phyloP scores from a whole-genome alignment of 139 green algal genomes.

The Chlamydomonas schloesseri region DNA sequence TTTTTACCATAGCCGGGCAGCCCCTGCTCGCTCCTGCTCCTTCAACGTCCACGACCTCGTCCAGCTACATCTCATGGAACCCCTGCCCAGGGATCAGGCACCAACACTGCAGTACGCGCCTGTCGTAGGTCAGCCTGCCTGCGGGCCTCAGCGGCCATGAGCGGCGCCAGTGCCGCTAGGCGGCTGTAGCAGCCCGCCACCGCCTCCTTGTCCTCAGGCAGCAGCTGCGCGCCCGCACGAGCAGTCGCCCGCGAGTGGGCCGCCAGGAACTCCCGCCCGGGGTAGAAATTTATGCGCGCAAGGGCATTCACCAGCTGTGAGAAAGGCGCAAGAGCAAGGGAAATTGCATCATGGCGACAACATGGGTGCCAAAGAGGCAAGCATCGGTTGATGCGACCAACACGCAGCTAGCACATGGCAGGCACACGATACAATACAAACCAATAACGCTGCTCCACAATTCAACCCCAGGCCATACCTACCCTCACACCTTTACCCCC shows the following conservation, averaged over 20 bases:
- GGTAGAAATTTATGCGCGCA: slow-evolving; percentile 15
- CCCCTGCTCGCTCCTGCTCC: too few species aligned
- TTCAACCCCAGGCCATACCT: neutral
- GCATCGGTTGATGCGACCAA: neutral
- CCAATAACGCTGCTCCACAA: neutral
- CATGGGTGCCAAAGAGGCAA: neutral
- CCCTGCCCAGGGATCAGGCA: neutral
- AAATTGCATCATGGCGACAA: too few species aligned
- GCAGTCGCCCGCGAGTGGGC: slow-evolving; percentile 7
- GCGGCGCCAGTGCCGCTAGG: neutral
- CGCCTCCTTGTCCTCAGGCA: slow-evolving; percentile 1
- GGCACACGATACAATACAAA: neutral
- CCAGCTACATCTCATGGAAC: too few species aligned
- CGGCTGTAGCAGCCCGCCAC: neutral
- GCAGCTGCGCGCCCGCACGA: neutral
- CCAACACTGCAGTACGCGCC: neutral
- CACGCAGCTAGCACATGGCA: too few species aligned
- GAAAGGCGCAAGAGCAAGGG: neutral
- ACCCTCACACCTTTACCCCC: neutral
- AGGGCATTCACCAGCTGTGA: neutral
- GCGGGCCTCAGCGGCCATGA: slow-evolving; percentile 17
- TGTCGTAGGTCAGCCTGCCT: neutral
- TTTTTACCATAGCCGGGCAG: too few species aligned
- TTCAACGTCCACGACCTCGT: too few species aligned
- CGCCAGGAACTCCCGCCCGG: slow-evolving; percentile 17